These are phyloP conservation scores for Leccinum proliferum DNA, from an alignment of 1,284 basidiomycete genomes.

Conservation along the genomic window DNA sequence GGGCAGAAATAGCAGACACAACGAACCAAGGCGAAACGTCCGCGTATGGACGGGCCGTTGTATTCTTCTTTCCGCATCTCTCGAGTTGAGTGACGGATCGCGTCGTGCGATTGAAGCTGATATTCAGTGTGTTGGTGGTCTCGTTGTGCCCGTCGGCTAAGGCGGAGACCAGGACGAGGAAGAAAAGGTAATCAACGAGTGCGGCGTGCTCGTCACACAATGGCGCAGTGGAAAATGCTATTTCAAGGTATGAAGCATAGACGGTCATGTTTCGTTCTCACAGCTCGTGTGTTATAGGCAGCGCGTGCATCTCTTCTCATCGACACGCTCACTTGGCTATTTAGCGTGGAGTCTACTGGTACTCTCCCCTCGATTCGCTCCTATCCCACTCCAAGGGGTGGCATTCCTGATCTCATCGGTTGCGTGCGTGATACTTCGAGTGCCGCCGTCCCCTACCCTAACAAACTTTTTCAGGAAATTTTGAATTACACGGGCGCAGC, in stretches of 20 bases:
- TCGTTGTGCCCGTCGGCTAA: conserved; percentile 37
- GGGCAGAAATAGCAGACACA: neutral
- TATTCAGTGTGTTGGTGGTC: conserved; percentile 53
- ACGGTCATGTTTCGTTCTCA: neutral
- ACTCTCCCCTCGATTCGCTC: conserved; percentile 54
- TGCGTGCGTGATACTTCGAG: conserved; percentile 33
- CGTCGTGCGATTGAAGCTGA: conserved; percentile 51
- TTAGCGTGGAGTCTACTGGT: conserved; percentile 66
- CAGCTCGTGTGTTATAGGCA: conserved; percentile 9
- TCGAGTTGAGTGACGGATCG: conserved; percentile 47
- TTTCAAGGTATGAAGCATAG: conserved; percentile 43
- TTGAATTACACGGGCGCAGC: conserved; percentile 85
- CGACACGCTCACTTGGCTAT: conserved; percentile 78
- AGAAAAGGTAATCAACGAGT: conserved; percentile 40
- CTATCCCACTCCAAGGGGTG: conserved; percentile 28
- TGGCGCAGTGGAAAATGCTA: conserved; percentile 67
- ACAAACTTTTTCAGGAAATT: conserved; percentile 45
- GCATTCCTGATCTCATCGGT: conserved; percentile 38
- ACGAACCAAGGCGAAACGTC: conserved; percentile 19
- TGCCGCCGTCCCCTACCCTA: neutral
- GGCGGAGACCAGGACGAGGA: conserved; percentile 32
- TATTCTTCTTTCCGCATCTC: conserved; percentile 52
- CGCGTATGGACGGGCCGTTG: conserved; percentile 45
- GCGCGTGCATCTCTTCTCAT: conserved; percentile 43
- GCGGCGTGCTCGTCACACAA: conserved; percentile 67